A percentile compares a stretch with the other conserved stretches of the same genome.
These are phyloP conservation scores for Borealophlyctis nickersoniae DNA, from an alignment of 192 early-diverging fungal species.

Conservation along the genomic window DNA sequence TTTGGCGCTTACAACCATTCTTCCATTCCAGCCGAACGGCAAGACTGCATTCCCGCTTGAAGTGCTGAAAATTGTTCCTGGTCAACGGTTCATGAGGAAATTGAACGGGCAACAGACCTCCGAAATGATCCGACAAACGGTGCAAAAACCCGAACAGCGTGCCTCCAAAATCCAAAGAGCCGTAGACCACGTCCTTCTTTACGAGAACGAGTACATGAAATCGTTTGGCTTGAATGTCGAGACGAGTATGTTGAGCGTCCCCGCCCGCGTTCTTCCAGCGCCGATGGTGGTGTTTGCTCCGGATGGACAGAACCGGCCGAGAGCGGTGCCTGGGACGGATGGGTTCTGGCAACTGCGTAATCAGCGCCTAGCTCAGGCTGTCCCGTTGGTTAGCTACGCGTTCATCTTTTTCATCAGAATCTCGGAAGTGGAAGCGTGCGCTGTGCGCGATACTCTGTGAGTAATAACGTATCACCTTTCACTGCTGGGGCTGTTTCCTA, in stretches of 20 bases:
- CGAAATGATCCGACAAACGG: conserved; percentile 42
- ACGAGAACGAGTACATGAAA: conserved; percentile 62
- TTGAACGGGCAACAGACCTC: conserved; percentile 37
- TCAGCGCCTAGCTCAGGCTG: conserved; percentile 14
- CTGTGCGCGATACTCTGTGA: conserved; percentile 11
- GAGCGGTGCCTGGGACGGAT: conserved; percentile 2
- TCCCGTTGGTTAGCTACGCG: conserved; percentile 15
- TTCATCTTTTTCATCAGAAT: conserved; percentile 29
- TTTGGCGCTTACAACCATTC: conserved; percentile 6
- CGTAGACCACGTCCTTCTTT: conserved; percentile 44
- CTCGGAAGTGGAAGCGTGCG: conserved; percentile 13
- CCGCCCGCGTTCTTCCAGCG: conserved; percentile 63
- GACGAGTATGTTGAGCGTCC: conserved; percentile 19
- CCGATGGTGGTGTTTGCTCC: conserved; percentile 59
- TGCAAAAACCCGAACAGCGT: conserved; percentile 31
- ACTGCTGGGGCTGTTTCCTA: no score
- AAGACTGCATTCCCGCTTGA: conserved; percentile 43
- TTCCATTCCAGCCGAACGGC: conserved; percentile 16
- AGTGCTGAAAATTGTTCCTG: conserved; percentile 29
- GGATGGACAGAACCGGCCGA: conserved; percentile 23
- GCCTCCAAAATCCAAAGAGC: conserved; percentile 60
- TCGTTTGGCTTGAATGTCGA: conserved; percentile 50
- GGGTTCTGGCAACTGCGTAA: conserved; percentile 14
- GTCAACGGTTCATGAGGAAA: conserved; percentile 28
- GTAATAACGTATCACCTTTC: no score